Evolutionary conservation across 2,329 filamentous ascomycete genomes (phyloP), one percentile per base, ranked within the genome.

Genomic region (Arthrobotrys conoides): DNA sequence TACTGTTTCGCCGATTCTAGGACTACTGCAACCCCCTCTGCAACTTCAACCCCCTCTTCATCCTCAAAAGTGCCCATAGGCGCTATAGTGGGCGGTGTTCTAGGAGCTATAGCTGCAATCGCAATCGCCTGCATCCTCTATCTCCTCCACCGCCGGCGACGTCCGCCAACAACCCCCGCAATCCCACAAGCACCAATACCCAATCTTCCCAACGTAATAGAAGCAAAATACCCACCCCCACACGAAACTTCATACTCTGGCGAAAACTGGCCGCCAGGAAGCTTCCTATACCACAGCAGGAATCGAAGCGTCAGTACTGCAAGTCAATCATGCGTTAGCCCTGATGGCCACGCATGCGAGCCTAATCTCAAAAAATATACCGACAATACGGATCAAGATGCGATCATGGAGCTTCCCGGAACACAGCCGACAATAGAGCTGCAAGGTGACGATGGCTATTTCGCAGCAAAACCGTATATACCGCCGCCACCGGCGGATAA

Each of bases 251-350:
- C 68, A 0, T 78, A 78, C 38, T 78, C 75, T 0, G 75, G 75
- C 10, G 75, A 78, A 2, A 63, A 72, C n/a, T 78, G 75, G 75
- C 75, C 33, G 2, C 75, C 75, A 2, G 75, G 75, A 27, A 78
- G 75, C n/a, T 78, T 72, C 24, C 55, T 78, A 0, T 78, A 78
- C 10, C 75, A 78, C 48, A 64, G 51, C 36, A 48, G 68, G 55
- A 72, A 78, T 20, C 68, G 75, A 22, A 72, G 68, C 16, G 36
- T 68, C 24, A 78, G 75, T 38, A 66, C 63, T 41, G 33, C 67
- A 22, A 71, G 72, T 22, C 48, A 20, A 27, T 67, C 55, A 49
- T 71, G 67, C n/a, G 33, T 77, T 27, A 71, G 67, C 36, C 73
- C 73, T 1, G 61, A 67, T 16, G 61, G 61, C 24, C 66, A 71